phyloP scores from a whole-genome alignment of 2,329 filamentous ascomycete genomes.

The Beauveria brongniartii region DNA sequence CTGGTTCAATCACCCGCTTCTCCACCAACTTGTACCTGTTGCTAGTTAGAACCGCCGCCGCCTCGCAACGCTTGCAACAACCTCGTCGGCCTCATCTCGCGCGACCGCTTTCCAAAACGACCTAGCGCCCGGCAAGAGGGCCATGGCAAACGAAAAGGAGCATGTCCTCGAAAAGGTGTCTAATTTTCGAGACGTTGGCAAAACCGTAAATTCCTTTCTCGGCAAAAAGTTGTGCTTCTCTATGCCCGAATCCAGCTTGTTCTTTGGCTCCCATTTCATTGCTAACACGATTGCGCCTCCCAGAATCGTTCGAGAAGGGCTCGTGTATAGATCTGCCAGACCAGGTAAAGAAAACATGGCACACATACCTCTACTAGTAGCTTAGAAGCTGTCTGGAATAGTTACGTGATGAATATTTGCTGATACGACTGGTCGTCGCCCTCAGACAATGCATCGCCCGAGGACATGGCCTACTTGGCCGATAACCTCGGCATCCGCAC shows the following conservation, averaged over 20 bases:
- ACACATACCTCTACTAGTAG: neutral
- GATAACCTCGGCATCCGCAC: conserved; percentile 57
- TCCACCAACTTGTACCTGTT: neutral
- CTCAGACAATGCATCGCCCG: conserved; percentile 59
- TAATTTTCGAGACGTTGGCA: conserved; percentile 72
- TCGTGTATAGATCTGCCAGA: conserved; percentile 61
- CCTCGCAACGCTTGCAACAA: neutral
- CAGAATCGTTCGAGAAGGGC: conserved; percentile 44
- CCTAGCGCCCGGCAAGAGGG: neutral
- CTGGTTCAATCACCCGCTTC: neutral
- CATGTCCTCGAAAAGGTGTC: conserved; percentile 32
- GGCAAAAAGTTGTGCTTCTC: conserved; percentile 40
- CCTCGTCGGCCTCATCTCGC: neutral
- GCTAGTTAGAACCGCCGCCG: neutral
- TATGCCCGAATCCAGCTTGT: neutral
- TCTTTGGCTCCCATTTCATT: neutral
- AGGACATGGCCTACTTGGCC: conserved; percentile 53
- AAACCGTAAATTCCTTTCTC: conserved; percentile 53
- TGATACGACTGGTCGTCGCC: neutral
- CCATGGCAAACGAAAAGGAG: conserved; percentile 15
- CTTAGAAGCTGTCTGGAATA: neutral
- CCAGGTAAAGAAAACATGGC: conserved; percentile 33
- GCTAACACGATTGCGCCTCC: neutral
- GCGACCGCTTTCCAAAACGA: neutral
- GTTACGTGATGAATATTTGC: neutral